phyloP scores from a whole-genome alignment of 1,284 basidiomycete species.

The Ceraceosorus guamensis region DNA sequence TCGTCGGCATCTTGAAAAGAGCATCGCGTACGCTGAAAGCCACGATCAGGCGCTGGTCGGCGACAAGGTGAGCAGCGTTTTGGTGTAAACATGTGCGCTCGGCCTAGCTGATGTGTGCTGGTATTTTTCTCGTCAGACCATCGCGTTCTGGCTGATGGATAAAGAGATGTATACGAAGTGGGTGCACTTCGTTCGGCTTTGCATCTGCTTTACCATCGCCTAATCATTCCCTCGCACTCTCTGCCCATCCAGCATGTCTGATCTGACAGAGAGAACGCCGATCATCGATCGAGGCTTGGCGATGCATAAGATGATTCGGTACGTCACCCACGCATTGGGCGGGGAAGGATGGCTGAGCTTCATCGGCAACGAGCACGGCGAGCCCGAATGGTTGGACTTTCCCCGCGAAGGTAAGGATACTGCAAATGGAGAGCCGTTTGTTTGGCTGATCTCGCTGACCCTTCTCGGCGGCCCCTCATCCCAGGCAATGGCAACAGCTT shows the following conservation, averaged over 20 bases:
- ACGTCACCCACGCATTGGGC: conserved; percentile 82
- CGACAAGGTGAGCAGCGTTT: conserved; percentile 60
- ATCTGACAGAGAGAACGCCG: conserved; percentile 74
- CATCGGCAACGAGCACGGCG: conserved; percentile 95
- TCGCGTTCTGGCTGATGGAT: conserved; percentile 99
- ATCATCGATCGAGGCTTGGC: conserved; percentile 81
- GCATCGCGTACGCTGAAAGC: conserved; percentile 88
- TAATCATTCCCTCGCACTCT: no score
- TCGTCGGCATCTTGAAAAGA: conserved; percentile 79
- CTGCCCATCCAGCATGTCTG: conserved; percentile 67
- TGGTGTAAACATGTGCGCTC: neutral
- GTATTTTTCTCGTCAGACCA: conserved; percentile 53
- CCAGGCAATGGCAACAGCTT: conserved; percentile 77
- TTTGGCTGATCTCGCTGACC: no score
- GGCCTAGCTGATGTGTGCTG: neutral
- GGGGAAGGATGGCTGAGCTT: conserved; percentile 98
- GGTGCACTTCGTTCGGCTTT: no score
- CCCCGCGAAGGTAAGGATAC: conserved; percentile 67
- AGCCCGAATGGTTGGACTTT: conserved; percentile 99
- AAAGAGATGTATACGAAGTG: conserved; percentile 71
- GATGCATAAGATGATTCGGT: conserved; percentile 92
- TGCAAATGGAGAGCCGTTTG: no score
- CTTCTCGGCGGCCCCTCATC: no score
- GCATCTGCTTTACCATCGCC: neutral
- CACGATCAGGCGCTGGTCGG: conserved; percentile 97